Conservation (phyloP, 441 rosid species). For the Viola pubescens region DNA sequence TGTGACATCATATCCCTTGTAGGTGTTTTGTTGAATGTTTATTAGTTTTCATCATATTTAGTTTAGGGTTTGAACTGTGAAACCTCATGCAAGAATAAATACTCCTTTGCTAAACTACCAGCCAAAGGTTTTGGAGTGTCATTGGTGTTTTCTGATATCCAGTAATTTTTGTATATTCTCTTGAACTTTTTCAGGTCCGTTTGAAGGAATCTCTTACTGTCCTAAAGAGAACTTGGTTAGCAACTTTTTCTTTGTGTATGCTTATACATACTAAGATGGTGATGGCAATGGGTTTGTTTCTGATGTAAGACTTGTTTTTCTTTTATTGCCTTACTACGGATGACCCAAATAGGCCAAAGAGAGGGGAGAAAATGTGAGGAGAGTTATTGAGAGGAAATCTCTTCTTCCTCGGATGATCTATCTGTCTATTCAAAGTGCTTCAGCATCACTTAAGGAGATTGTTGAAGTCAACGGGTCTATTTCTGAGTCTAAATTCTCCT, state of each 20-base stretch:
- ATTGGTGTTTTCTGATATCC: constrained; percentile 1
- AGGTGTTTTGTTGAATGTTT: neutral
- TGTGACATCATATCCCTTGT: neutral
- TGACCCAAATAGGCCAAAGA: constrained; percentile 45
- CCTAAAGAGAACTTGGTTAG: constrained; percentile 65
- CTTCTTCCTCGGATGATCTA: constrained; percentile 86
- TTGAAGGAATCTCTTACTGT: constrained; percentile 69
- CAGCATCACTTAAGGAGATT: constrained; percentile 49
- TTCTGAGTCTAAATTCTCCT: constrained; percentile 37
- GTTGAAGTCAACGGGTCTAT: constrained; percentile 53
- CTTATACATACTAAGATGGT: neutral
- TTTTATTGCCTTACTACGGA: neutral
- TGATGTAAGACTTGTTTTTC: neutral
- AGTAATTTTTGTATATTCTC: constrained; percentile 9
- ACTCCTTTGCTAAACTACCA: too few relatives aligned
- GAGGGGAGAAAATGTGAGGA: constrained; percentile 53
- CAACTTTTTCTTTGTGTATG: constrained; percentile 3
- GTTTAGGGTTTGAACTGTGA: neutral
- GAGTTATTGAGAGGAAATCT: constrained; percentile 57
- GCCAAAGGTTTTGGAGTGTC: neutral
- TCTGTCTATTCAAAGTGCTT: constrained; percentile 68
- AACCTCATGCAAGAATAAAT: too few relatives aligned
- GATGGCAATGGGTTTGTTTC: neutral
- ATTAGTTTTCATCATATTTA: neutral
- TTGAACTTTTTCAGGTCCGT: constrained; percentile 57